Evolutionary conservation across 2,329 filamentous ascomycete species (phyloP).

Genomic region (Verticillium nonalfalfae): DNA sequence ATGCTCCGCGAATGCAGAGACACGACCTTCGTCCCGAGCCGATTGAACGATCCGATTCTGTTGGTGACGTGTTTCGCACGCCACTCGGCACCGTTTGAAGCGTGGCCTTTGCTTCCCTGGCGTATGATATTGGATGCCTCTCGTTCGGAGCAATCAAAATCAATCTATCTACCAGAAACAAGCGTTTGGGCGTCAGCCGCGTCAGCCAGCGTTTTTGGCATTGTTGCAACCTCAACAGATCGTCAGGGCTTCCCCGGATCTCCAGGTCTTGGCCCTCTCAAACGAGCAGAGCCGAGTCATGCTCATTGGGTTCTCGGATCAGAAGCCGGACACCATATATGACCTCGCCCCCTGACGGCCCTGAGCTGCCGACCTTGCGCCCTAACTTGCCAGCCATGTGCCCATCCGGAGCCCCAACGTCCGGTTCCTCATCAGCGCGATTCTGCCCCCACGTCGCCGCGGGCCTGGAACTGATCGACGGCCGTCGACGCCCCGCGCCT

Average conservation of each 20-base stretch:
- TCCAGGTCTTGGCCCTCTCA: background rate
- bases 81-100: too few species aligned
- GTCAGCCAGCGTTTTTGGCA: background rate
- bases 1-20: too few species aligned
- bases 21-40: too few species aligned
- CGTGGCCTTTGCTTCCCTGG: too few species aligned
- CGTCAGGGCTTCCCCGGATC: background rate
- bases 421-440: background rate
- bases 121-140: too few species aligned
- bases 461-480: background rate
- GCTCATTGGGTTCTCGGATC: background rate
- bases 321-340: background rate
- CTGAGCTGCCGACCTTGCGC: background rate
- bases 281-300: background rate
- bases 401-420: background rate
- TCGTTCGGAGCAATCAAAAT: too few species aligned
- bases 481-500: background rate
- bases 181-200: background rate
- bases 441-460: background rate
- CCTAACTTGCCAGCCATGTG: background rate
- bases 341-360: background rate
- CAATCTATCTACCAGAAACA: background rate
- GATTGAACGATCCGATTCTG: too few species aligned
- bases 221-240: background rate
- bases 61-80: too few species aligned